Base-by-base conservation (phyloP, 495 filamentous ascomycete species). In the Beverwykella pulmonaria region DNA sequence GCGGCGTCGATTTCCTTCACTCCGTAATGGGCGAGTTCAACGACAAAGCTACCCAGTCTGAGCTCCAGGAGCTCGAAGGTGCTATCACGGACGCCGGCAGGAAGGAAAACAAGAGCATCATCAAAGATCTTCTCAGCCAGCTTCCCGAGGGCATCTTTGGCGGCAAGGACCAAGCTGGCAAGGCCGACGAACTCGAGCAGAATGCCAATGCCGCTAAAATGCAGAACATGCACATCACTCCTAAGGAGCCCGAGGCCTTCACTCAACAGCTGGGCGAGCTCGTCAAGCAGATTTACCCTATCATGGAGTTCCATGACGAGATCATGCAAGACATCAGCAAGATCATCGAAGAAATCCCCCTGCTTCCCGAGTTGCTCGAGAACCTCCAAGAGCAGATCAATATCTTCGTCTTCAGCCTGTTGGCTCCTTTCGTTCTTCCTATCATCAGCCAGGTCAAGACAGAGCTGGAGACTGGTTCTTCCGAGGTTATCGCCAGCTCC, bases 11-110 rank as follows among this genome's bases (percentile, higher is more conserved):
- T 59, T 88, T 87, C 75, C 81, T 94, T 23, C 92, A 95, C 78
- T 93, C 90, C 1, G 92, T 97, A 22, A 86, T 92, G 52, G 92
- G 92, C 52, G 92, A 97, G 78, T 81, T 96, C 61, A 88, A 87
- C 22, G 92, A 97, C 74, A 96, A 95, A 77, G 84, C 90, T 61
- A 91, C 85, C 41, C 92, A 97, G 75, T 91, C 88, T 36, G 92
- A 97, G 74, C 82, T 97, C 46, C 83, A 92, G 73, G 85, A 89
- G 25, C 85, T 97, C 36, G 90, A 96, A 75, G 87, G 85, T 20
- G 88, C 88, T 9, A 88, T 96, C 32, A 58, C 84, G 46, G 77
- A 87, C 36, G 85, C 84, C 19, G 71, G 84, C 19, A 82, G 76
- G 15, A 71, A 80, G 55, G 71, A 79, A 10, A 80, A 83, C 62